These are phyloP conservation scores for Aspergillus sclerotialis DNA, from an alignment of 2,329 filamentous ascomycete species.

Conservation along the genomic window DNA sequence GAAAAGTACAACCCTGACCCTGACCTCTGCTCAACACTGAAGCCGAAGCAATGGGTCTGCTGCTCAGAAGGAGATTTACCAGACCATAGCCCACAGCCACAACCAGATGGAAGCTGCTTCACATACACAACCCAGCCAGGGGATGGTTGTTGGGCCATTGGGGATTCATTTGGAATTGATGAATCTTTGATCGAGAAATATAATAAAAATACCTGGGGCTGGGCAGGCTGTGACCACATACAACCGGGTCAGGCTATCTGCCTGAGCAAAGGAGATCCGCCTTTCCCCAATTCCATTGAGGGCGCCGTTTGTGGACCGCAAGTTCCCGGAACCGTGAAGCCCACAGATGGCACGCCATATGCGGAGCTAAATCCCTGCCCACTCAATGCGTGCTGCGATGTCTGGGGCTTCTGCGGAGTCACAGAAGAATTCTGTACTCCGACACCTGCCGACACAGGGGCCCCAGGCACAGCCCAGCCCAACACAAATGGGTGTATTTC, in stretches of 20 bases:
- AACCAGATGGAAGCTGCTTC: conserved; percentile 32
- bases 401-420: conserved; percentile 42
- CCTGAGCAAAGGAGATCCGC: conserved; percentile 33
- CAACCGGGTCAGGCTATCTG: conserved; percentile 29
- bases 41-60: conserved; percentile 19
- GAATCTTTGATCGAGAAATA: conserved; percentile 28
- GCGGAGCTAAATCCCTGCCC: conserved; percentile 41
- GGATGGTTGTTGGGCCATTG: conserved; percentile 27
- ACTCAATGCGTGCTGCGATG: conserved; percentile 38
- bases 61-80: conserved; percentile 8
- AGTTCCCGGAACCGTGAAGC: conserved; percentile 29
- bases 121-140: conserved; percentile 24
- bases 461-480: conserved; percentile 30
- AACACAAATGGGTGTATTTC: conserved; percentile 35
- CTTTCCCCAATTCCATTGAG: conserved; percentile 31
- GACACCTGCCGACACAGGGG: conserved; percentile 18
- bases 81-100: conserved; percentile 23
- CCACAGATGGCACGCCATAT: conserved; percentile 23
- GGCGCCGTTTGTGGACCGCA: conserved; percentile 43
- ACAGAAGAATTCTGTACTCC: conserved; percentile 39
- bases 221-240: conserved; percentile 33
- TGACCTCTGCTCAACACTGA: conserved; percentile 11
- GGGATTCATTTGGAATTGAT: conserved; percentile 24
- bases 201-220: conserved; percentile 43
- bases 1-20: conserved; percentile 5